Conservation (phyloP, 2,329 filamentous ascomycete species). For the Colletotrichum chrysophilum region DNA sequence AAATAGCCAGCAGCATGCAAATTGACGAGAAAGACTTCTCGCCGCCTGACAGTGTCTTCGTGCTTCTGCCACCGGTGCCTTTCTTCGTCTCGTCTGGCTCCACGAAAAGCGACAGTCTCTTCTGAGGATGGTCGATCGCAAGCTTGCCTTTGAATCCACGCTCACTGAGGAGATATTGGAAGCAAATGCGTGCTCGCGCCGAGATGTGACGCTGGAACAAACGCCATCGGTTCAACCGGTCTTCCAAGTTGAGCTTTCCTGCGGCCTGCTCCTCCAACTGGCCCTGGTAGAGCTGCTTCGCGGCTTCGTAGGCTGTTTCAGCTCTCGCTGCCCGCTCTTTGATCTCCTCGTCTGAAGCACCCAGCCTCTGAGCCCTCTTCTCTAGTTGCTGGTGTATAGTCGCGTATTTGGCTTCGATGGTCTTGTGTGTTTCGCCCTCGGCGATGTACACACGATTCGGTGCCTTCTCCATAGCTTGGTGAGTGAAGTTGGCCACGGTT, state of each 20-base stretch:
- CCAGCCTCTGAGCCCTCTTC: slow-evolving; percentile 60
- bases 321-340: slow-evolving; percentile 51
- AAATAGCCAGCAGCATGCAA: slow-evolving; percentile 88
- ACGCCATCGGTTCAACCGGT: slow-evolving; percentile 78
- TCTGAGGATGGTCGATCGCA: slow-evolving; percentile 76
- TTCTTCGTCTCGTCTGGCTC: slow-evolving; percentile 73
- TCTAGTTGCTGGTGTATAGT: slow-evolving; percentile 64
- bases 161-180: slow-evolving; percentile 87
- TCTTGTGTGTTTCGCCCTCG: slow-evolving; percentile 65
- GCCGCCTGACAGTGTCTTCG: slow-evolving; percentile 91
- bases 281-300: slow-evolving; percentile 43
- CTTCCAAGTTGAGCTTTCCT: slow-evolving; percentile 65
- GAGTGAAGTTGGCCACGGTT: slow-evolving; percentile 57
- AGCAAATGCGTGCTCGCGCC: slow-evolving; percentile 82
- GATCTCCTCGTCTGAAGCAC: slow-evolving; percentile 70
- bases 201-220: slow-evolving; percentile 86
- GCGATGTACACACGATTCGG: slow-evolving; percentile 65
- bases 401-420: slow-evolving; percentile 58
- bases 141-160: slow-evolving; percentile 86
- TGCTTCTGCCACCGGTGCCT: slow-evolving; percentile 75
- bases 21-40: slow-evolving; percentile 99
- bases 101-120: slow-evolving; percentile 78
- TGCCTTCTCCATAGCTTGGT: slow-evolving; percentile 59
- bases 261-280: slow-evolving; percentile 46
- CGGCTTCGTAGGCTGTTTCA: slow-evolving; percentile 42